Percentiles rank a stretch among this genome's conserved stretches.
Evolutionary conservation across 768 basidiomycete genomes (phyloP).

Genomic region (Phanerochaete carnosa): DNA sequence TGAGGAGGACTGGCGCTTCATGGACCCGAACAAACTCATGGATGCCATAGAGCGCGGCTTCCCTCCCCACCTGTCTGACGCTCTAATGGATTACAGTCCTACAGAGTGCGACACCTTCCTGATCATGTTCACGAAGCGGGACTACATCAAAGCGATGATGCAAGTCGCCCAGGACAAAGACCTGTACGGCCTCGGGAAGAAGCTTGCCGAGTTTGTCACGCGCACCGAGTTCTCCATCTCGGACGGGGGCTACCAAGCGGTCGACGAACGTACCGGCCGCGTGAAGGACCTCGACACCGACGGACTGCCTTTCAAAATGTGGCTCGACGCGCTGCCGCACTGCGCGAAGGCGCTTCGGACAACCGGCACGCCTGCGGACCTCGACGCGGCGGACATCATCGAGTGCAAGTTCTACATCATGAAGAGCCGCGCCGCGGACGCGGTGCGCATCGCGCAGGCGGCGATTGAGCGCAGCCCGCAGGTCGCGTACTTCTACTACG

Average conservation of each 20-base stretch:
- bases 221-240: slow-evolving; percentile 58
- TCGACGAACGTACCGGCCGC: slow-evolving; percentile 40
- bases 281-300: slow-evolving; percentile 35
- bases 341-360: slow-evolving; percentile 56
- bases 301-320: slow-evolving; percentile 59
- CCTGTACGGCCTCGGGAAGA: slow-evolving; percentile 48
- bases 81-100: slow-evolving; percentile 47
- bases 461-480: slow-evolving; percentile 53
- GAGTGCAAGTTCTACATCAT: slow-evolving; percentile 61
- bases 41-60: slow-evolving; percentile 38
- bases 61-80: slow-evolving; percentile 42
- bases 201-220: slow-evolving; percentile 46
- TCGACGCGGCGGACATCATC: slow-evolving; percentile 58
- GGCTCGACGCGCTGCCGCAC: slow-evolving; percentile 54
- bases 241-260: slow-evolving; percentile 51
- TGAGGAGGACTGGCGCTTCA: slow-evolving; percentile 41
- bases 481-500: slow-evolving; percentile 64
- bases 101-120: slow-evolving; percentile 40
- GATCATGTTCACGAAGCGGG: slow-evolving; percentile 32
- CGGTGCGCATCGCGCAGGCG: slow-evolving; percentile 42
- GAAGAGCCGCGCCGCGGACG: slow-evolving; percentile 44
- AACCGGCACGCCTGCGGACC: slow-evolving; percentile 37
- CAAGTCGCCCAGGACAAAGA: slow-evolving; percentile 43
- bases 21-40: slow-evolving; percentile 51
- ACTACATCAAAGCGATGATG: slow-evolving; percentile 56